Base-by-base conservation (phyloP, 257 asterid genomes). In the Scutellaria barbata region DNA sequence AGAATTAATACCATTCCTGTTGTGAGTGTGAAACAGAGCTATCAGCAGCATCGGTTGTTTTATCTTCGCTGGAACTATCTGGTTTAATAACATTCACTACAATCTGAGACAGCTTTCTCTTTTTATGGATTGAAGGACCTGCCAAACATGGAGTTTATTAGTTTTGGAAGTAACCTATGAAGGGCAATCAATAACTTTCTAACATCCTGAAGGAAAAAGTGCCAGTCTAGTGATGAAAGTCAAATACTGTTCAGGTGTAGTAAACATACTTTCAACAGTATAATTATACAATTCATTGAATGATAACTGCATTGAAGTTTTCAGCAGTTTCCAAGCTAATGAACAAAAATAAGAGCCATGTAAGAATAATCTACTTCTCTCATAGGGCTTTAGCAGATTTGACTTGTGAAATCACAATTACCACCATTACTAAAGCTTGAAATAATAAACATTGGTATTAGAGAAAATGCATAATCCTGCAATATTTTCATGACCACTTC, bases 61-160 rank as follows among this genome's bases (percentile, higher is more conserved):
- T 66, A 37, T 25, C 59, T 54, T 65, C 60, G 1, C 46, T 33
- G 13, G 74, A 48, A 41, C 39, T 45, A 5, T 51, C 75, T 13
- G 52, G 51, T 37, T 47, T 66, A 43, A 58, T 7, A 30, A 8
- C 59, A 60, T 53, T 7, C 40, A 22, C 76, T 68, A 74, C 78
- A 30, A 25, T 66, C 57, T 64, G 73, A 62, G 76, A 50, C 72
- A 11, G 37, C 52, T 61, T 65, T 9, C 74, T 53, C 71, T 54
- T 59, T 45, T 66, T 39, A 76, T 63, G 77, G 41, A 48, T 9
- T n/a, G 82, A 65, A 57, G 70, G 55, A 52, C 77, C 79, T 81
- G 82, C 33, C 50, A 68, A 58, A 51, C 9, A 69, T 17, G 54
- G 50, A 60, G 30, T 35, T 35, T 18, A 45, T 8, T 8, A 8